phyloP scores from a whole-genome alignment of 768 basidiomycete genomes.

The Leccinum uliginosum region DNA sequence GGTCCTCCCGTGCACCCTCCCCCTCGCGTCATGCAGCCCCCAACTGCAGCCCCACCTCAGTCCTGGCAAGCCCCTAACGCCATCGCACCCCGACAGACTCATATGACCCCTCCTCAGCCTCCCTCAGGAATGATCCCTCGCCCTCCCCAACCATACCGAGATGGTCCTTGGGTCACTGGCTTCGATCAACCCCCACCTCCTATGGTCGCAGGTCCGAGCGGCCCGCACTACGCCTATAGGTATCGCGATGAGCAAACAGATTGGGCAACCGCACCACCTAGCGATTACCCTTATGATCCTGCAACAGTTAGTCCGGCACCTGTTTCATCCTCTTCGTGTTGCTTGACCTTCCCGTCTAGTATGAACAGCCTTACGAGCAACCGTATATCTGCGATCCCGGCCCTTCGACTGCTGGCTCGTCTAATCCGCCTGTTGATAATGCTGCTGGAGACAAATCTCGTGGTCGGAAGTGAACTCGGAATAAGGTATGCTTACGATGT shows the following conservation, averaged over 20 bases:
- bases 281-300: constrained; percentile 54
- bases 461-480: constrained; percentile 66
- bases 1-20: constrained; percentile 37
- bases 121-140: constrained; percentile 45
- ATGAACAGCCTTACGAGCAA: constrained; percentile 56
- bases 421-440: constrained; percentile 26
- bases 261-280: constrained; percentile 40
- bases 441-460: constrained; percentile 44
- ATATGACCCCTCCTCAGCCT: constrained; percentile 45
- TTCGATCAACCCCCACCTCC: constrained; percentile 50
- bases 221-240: constrained; percentile 51
- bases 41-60: constrained; percentile 49
- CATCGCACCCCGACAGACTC: constrained; percentile 65
- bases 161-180: constrained; percentile 52
- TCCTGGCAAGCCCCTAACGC: constrained; percentile 60
- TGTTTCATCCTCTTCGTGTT: not conserved
- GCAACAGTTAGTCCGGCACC: constrained; percentile 38
- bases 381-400: constrained; percentile 54
- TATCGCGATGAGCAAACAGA: constrained; percentile 56
- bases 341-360: constrained; percentile 33
- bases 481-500: constrained; percentile 38
- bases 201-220: constrained; percentile 42
- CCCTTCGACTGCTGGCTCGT: constrained; percentile 41
- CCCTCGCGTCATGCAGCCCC: constrained; percentile 41
- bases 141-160: constrained; percentile 41